Conservation (phyloP, 2,329 filamentous ascomycete genomes). For the Monosporascus cannonballus region DNA sequence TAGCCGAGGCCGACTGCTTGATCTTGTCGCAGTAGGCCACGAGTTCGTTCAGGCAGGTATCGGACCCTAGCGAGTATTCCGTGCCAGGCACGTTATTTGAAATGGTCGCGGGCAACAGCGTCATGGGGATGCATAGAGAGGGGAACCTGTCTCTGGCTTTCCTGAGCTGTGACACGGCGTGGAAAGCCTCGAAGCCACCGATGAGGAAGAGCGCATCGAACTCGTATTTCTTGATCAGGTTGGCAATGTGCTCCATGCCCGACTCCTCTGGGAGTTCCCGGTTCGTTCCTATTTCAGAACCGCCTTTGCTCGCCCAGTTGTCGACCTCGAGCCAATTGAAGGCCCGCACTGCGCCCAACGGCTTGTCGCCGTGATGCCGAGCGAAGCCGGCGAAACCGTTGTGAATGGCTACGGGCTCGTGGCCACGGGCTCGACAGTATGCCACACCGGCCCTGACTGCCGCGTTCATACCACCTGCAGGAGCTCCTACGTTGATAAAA, state of each 20-base stretch:
- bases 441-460: constrained; percentile 89
- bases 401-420: constrained; percentile 86
- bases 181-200: constrained; percentile 95
- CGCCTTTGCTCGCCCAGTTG: constrained; percentile 90
- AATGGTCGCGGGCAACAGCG: constrained; percentile 89
- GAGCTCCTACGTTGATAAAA: constrained; percentile 94
- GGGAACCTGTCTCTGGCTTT: constrained; percentile 73
- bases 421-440: constrained; percentile 87
- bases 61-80: constrained; percentile 93
- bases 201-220: constrained; percentile 90
- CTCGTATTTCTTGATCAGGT: constrained; percentile 76
- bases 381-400: constrained; percentile 95
- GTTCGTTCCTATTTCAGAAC: constrained; percentile 97
- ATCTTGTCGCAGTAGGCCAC: constrained; percentile 96
- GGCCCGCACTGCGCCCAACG: constrained; percentile 73
- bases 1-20: constrained; percentile 92
- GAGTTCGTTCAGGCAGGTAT: constrained; percentile 93
- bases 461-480: constrained; percentile 96
- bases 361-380: constrained; percentile 80
- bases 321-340: constrained; percentile 94
- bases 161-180: constrained; percentile 80
- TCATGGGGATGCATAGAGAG: constrained; percentile 87
- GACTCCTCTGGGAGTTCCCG: constrained; percentile 81
- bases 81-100: constrained; percentile 98
- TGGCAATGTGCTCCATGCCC: constrained; percentile 76